Base-by-base conservation (phyloP, 2,329 filamentous ascomycete genomes). In the Calonectria naviculata region DNA sequence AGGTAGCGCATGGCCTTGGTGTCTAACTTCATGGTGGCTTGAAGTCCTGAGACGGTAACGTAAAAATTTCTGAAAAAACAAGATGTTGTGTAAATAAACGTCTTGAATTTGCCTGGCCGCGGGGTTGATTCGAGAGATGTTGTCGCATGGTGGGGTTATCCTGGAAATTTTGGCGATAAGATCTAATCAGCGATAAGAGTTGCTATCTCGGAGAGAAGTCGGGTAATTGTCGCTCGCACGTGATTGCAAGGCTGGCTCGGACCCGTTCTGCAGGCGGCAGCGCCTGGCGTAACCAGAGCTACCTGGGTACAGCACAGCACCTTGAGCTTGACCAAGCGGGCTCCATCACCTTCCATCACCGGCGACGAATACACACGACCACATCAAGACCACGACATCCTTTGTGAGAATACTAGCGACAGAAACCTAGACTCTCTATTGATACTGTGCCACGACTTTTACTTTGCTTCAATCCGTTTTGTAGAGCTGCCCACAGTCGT, bases 1-100 rank as follows among this genome's bases (percentile, higher is more conserved):
- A 99, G 90, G 84, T 99, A 96, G 82, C 97, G 95, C 86, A 99
- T 92, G 61, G 94, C 93, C 83, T 95, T 95, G 61, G 96, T 95
- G 83, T 99, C 95, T 83, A 99, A 91, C 88, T 97, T 97, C 97
- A 99, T 99, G 74, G 71, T 85, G 80, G 70, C 34, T 36, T 46
- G 38, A 6, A 0, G 28, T 54, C 42, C 44, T 8, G 29, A 12
- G n/a, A 8, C 10, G 29, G 36, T 4, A 19, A 19, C 44, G 17
- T 24, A 28, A 19, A 46, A 65, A 31, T 29, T 64, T 66, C 12
- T 17, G 41, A 52, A 42, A 67, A 19, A 69, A 29, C 46, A 56
- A 19, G 41, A 62, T 36, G 26, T 41, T 24, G 54, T 54, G 44
- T 60, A 46, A 62, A 69, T 63, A 62, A 65, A 46, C 60, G 26